phyloP scores from a whole-genome alignment of 2,329 filamentous ascomycete genomes.

The Annulohypoxylon truncatum region DNA sequence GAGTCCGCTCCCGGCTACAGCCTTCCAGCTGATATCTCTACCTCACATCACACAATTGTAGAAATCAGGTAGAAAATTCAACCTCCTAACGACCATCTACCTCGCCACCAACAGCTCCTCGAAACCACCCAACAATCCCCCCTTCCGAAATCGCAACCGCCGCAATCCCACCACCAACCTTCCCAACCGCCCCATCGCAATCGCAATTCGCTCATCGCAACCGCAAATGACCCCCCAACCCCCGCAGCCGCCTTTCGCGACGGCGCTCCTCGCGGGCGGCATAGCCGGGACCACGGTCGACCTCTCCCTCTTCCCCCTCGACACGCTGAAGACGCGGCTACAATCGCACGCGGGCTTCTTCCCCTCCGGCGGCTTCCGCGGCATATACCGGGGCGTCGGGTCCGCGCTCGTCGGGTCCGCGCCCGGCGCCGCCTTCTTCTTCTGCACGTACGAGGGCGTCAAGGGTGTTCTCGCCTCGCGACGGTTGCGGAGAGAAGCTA shows the following conservation, averaged over 20 bases:
- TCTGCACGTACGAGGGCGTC: constrained; percentile 88
- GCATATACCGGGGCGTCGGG: constrained; percentile 93
- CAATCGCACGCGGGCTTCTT: constrained; percentile 85
- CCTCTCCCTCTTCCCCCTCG: constrained; percentile 95
- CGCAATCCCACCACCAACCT: background rate
- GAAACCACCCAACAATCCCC: background rate
- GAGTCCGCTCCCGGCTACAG: constrained; percentile 15
- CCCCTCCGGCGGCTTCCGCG: constrained; percentile 85
- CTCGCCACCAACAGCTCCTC: background rate
- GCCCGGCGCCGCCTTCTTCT: constrained; percentile 95
- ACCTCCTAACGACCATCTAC: background rate
- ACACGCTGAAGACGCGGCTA: constrained; percentile 97
- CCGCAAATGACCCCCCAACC: constrained; percentile 33
- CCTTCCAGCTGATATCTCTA: constrained; percentile 14
- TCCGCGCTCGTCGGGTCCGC: constrained; percentile 91
- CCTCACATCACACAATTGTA: background rate
- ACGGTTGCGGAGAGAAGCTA: constrained; percentile 41
- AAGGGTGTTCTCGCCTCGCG: constrained; percentile 63
- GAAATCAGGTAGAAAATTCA: background rate
- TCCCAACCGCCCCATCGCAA: too few species aligned
- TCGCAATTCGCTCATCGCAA: too few species aligned
- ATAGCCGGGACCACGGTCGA: constrained; percentile 96
- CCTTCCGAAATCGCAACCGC: background rate
- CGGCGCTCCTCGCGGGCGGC: constrained; percentile 81
- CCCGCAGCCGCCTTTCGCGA: constrained; percentile 62